Base-by-base conservation (phyloP, 352 stramenopile species). In the Nannochloropsis limnetica region DNA sequence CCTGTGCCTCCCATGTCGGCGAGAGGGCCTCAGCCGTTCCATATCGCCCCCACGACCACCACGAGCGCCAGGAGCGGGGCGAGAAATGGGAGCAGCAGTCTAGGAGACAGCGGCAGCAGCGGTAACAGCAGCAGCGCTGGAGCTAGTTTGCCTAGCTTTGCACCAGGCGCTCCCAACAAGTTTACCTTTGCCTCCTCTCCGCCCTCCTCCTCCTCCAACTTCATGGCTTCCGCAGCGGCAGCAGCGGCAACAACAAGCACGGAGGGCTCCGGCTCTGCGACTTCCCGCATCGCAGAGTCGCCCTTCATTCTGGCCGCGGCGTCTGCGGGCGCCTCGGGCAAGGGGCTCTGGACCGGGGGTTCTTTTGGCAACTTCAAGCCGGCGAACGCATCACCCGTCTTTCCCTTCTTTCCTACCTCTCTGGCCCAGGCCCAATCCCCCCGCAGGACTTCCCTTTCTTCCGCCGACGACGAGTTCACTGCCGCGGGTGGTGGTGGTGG, bases 361-460 rank as follows among this genome's bases (percentile, higher is more conserved):
- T 74, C 61, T 22, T 74, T 74, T 27, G 61, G 25, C n/a, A 74
- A 74, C 4, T 74, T 74, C 61, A 74, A 74, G 61, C 61, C 61
- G 5, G 61, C 61, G 61, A 74, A 25, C 25, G 61, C 61, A 74
- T 74, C 61, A 5, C 25, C 61, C 22, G 61, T 74, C 25, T 74
- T 74, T 29, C 61, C 61, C 25, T 74, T 74, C 61, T 74, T 74
- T 29, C 61, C 61, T 6, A 74, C 61, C 8, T 49, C 37, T 14
- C 17, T 49, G 17, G 37, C 4, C 17, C 37, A 49, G 4, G 11
- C 37, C 61, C 61, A 67, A 20, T 67, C 61, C 8, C 61, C 61
- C 17, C 37, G 37, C 37, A 49, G n/a, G n/a, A n/a, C n/a, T n/a
- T n/a, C n/a, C n/a, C n/a, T n/a, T n/a, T n/a, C n/a, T n/a, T n/a